phyloP scores from a whole-genome alignment of 2,329 filamentous ascomycete genomes.

The Neofusicoccum parvum region DNA sequence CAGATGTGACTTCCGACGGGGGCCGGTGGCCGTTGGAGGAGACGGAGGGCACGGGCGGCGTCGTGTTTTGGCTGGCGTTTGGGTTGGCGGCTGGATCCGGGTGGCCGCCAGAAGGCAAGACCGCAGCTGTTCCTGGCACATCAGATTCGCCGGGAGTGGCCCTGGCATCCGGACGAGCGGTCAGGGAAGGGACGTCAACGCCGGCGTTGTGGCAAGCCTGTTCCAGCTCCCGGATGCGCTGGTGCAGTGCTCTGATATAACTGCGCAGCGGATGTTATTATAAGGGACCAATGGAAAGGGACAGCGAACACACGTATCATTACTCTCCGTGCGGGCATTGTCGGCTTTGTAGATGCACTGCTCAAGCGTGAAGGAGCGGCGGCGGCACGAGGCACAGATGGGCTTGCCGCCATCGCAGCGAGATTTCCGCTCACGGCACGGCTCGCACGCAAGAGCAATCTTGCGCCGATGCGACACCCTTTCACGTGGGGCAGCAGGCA shows the following conservation, averaged over 20 bases:
- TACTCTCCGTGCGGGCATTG: not conserved
- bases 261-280: not conserved
- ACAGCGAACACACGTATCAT: not conserved
- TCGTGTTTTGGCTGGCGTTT: not conserved
- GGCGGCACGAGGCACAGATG: not conserved
- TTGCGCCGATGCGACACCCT: not conserved
- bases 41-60: not conserved
- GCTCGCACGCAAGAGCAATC: not conserved
- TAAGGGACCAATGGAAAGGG: not conserved
- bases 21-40: no score
- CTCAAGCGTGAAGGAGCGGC: not conserved
- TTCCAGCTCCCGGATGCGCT: not conserved
- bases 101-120: not conserved
- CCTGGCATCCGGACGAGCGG: not conserved
- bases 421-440: not conserved
- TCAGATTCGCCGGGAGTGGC: not conserved
- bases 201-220: not conserved
- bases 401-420: not conserved
- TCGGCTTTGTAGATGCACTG: not conserved
- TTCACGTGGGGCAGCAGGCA: no score
- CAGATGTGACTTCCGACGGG: no score
- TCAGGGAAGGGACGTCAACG: not conserved
- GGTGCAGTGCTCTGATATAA: not conserved
- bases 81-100: no score
- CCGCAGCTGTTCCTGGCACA: not conserved